Conservation (phyloP, 2,329 filamentous ascomycete species). For the Endoconidiophora polonica region DNA sequence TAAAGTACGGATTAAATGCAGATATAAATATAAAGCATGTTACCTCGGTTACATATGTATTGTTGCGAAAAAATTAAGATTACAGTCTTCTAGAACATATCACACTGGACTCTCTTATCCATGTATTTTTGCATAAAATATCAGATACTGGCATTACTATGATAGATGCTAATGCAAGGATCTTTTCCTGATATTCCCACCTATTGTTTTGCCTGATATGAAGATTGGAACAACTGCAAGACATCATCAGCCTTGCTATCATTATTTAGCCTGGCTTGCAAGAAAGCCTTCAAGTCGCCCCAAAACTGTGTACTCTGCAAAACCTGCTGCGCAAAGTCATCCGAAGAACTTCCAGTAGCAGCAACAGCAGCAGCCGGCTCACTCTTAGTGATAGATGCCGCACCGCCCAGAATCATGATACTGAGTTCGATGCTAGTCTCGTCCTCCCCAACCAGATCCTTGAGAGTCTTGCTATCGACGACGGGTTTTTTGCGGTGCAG, state of each 20-base stretch:
- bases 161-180: too few relatives aligned
- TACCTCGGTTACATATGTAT: too few relatives aligned
- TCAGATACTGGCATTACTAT: too few relatives aligned
- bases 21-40: background rate
- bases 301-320: constrained; percentile 65
- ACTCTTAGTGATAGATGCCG: constrained; percentile 23
- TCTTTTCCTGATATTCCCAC: background rate
- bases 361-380: constrained; percentile 21
- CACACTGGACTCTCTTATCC: too few relatives aligned
- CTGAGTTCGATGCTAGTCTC: constrained; percentile 51
- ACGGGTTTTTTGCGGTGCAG: constrained; percentile 79
- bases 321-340: constrained; percentile 34
- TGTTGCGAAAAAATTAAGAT: too few relatives aligned
- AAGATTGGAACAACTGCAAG: constrained; percentile 49
- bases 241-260: constrained; percentile 47
- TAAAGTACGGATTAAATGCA: background rate
- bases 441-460: constrained; percentile 49
- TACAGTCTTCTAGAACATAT: too few relatives aligned
- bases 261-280: constrained; percentile 65
- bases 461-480: constrained; percentile 57
- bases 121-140: too few relatives aligned
- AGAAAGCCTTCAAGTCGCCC: constrained; percentile 65
- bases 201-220: constrained; percentile 41
- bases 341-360: constrained; percentile 11
- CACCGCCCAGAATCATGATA: constrained; percentile 74